Conservation (phyloP, 2,329 filamentous ascomycete genomes). For the Colletotrichum sp. region DNA sequence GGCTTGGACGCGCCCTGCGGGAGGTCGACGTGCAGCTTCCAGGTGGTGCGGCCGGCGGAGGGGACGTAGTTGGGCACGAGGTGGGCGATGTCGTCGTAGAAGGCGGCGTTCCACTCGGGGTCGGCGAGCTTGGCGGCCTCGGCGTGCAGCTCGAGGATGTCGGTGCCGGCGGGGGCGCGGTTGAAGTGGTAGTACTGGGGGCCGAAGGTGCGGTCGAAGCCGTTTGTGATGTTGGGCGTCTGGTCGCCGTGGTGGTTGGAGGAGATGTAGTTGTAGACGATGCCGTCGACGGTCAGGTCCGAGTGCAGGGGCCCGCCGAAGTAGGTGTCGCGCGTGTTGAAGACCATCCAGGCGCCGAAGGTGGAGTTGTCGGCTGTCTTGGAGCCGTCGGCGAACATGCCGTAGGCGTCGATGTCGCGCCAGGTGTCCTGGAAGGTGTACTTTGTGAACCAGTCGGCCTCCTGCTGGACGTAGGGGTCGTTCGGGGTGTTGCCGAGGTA, state of each 20-base stretch:
- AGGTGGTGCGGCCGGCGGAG: slow-evolving; percentile 53
- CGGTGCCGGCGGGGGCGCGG: slow-evolving; percentile 49
- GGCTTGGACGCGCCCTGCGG: slow-evolving; percentile 52
- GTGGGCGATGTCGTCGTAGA: slow-evolving; percentile 67
- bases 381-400: slow-evolving; percentile 39
- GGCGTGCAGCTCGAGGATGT: slow-evolving; percentile 51
- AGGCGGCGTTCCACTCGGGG: slow-evolving; percentile 60
- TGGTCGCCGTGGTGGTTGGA: slow-evolving; percentile 66
- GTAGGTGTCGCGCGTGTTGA: slow-evolving; percentile 65
- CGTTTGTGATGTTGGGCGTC: slow-evolving; percentile 64
- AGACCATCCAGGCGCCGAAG: slow-evolving; percentile 64
- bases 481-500: slow-evolving; percentile 56
- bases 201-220: slow-evolving; percentile 67
- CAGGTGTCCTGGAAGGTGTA: slow-evolving; percentile 63
- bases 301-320: slow-evolving; percentile 64
- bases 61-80: slow-evolving; percentile 65
- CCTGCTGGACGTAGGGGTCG: slow-evolving; percentile 57
- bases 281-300: slow-evolving; percentile 64
- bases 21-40: slow-evolving; percentile 54
- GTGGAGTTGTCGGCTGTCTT: slow-evolving; percentile 52
- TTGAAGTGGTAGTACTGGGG: slow-evolving; percentile 67
- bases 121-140: slow-evolving; percentile 59
- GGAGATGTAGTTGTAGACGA: slow-evolving; percentile 65
- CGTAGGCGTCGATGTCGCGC: slow-evolving; percentile 60
- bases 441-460: slow-evolving; percentile 66